Evolutionary conservation across 192 early-diverging fungal species (phyloP), one percentile per base, ranked within the genome.

Genomic region (Coemansia sp.): DNA sequence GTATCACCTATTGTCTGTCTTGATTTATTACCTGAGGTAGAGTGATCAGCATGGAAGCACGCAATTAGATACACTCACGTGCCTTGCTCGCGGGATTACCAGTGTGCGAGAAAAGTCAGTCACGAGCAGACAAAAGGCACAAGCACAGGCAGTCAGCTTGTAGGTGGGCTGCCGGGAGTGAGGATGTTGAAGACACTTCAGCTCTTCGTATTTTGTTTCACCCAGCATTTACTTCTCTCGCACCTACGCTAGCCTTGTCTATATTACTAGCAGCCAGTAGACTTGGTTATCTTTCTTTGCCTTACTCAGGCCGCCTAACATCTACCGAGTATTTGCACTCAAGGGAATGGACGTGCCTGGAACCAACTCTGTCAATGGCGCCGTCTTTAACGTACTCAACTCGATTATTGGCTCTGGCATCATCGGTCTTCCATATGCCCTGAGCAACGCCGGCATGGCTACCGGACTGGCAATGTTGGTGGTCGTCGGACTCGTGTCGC

Each of bases 391-490:
- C 41, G 83, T 91, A 41, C 84, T 91, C 10, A 91, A 91, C 70
- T 87, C 88, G 13, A 90, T 88, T 9, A 86, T 90, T 5, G 90
- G 90, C 16, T 87, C 88, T 36, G 90, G 90, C 10, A 86, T 91
- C 39, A 73, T 91, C 11, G 87, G 88, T 5, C 65, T 91, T 15
- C 86, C 90, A 13, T 91, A 87, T 69, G 88, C 90, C 2, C 75
- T 91, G 41, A 76, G 81, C 64, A 85, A 86, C 41, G 85, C 80
- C 8, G 90, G 90, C 5, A 89, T 91, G 49, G 55, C 73, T 22
- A 68, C 81, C 20, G 89, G 89, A 3, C 64, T 90, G 31, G 47
- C 69, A 5, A 81, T 90, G 43, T 85, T 89, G n/a, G 68, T 76
- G 0, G 70, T 82, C 13, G 84, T 89, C 15, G 83, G 80, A 1